Evolutionary conservation across 1,284 basidiomycete species (phyloP).

Genomic region (Marasmius tenuissimus): DNA sequence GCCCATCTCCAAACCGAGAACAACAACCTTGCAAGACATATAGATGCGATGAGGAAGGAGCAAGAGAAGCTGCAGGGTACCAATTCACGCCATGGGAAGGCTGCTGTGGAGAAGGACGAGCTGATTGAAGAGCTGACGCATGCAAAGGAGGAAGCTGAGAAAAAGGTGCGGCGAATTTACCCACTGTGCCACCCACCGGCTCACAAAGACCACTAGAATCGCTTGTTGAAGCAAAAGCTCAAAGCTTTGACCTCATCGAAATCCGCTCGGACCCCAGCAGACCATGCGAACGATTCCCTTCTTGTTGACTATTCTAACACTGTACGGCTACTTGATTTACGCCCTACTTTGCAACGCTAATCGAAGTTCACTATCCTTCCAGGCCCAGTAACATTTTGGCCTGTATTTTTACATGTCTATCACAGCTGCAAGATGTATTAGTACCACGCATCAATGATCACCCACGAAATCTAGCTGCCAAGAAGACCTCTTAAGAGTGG

Average conservation of each 20-base stretch:
- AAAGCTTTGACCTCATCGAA: background rate
- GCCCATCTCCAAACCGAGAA: background rate
- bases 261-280: background rate
- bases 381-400: no score
- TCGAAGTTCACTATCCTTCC: no score
- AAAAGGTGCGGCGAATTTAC: conserved; percentile 1
- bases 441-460: no score
- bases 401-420: no score
- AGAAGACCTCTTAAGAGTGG: no score
- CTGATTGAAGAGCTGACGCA: background rate
- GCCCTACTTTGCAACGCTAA: no score
- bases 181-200: background rate
- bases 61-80: background rate
- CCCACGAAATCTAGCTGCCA: no score
- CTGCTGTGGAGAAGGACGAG: background rate
- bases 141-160: background rate
- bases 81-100: background rate
- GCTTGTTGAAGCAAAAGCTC: conserved; percentile 5
- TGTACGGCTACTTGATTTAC: no score
- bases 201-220: background rate
- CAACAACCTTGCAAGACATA: background rate
- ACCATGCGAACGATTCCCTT: background rate
- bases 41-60: background rate
- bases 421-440: no score
- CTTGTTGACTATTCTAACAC: background rate